These are phyloP conservation scores for Paramarasmius palmivorus DNA, from an alignment of 1,284 basidiomycete genomes.

Conservation along the genomic window DNA sequence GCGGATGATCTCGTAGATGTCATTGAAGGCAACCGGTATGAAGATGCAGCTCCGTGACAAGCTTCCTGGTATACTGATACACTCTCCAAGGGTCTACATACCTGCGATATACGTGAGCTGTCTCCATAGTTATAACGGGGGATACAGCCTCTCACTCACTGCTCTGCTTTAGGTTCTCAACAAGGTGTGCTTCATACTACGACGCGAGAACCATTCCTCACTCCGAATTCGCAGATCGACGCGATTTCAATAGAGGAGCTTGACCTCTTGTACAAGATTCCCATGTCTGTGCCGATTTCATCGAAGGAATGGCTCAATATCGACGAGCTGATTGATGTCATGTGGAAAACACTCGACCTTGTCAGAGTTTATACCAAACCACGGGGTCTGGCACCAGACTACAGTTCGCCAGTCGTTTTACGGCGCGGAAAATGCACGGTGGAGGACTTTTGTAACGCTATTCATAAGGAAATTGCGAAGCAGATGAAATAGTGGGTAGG, in stretches of 20 bases:
- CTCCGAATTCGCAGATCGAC: conserved; percentile 74
- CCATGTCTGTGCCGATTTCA: conserved; percentile 92
- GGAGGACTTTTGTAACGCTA: conserved; percentile 90
- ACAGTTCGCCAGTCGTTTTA: conserved; percentile 79
- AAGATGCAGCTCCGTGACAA: neutral
- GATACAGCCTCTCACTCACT: conserved; percentile 9
- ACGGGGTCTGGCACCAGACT: conserved; percentile 89
- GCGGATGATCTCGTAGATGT: conserved; percentile 98
- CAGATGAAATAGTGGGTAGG: conserved; percentile 84
- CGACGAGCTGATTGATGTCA: conserved; percentile 90
- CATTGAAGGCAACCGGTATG: conserved; percentile 86
- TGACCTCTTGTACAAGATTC: conserved; percentile 93
- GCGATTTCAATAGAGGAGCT: conserved; percentile 98
- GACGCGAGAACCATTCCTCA: conserved; percentile 13
- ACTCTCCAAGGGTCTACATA: conserved; percentile 79
- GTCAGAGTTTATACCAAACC: conserved; percentile 97
- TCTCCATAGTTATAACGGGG: neutral
- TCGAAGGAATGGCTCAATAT: conserved; percentile 95
- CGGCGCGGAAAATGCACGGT: conserved; percentile 74
- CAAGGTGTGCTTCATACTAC: conserved; percentile 47
- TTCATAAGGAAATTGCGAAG: conserved; percentile 92
- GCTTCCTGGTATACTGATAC: neutral
- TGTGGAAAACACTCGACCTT: conserved; percentile 90
- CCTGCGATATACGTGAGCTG: conserved; percentile 85
- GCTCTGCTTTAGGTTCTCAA: conserved; percentile 60